Conservation (phyloP, 345 rosid genomes). For the Barbarea vulgaris region DNA sequence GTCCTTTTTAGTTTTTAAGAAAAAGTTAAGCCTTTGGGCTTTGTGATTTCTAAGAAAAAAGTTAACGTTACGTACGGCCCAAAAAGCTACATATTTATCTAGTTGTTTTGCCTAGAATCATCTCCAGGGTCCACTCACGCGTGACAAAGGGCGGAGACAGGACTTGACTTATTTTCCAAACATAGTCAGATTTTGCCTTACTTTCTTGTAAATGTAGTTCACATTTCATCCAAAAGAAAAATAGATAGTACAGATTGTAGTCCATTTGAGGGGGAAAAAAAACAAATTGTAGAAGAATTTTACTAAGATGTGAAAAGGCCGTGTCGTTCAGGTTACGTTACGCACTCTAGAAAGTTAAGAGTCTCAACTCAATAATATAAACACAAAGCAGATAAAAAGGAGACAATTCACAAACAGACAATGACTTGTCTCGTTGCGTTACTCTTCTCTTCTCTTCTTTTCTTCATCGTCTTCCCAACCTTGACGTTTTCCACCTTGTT, state of each 20-base stretch:
- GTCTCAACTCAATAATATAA: background rate
- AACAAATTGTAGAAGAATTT: background rate
- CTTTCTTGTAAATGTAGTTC: background rate
- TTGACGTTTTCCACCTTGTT: slow-evolving; percentile 49
- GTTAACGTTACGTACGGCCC: background rate
- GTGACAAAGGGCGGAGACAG: background rate
- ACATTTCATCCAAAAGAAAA: background rate
- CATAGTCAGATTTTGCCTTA: background rate
- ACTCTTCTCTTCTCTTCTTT: slow-evolving; percentile 39
- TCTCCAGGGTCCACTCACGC: background rate
- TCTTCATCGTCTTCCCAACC: slow-evolving; percentile 47
- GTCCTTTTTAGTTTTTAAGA: no score
- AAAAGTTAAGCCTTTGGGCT: background rate
- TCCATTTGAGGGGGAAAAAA: background rate
- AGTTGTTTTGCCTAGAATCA: background rate
- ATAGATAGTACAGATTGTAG: background rate
- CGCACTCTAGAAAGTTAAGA: background rate
- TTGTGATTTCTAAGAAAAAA: background rate
- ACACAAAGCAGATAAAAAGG: slow-evolving; percentile 6
- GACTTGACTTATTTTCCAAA: background rate
- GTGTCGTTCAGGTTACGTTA: background rate
- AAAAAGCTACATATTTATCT: background rate
- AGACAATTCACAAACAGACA: background rate
- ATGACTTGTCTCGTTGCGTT: slow-evolving; percentile 36
- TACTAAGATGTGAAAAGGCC: background rate